Evolutionary conservation across 768 basidiomycete genomes (phyloP), one percentile per base, ranked within the genome.

Genomic region (Udeniomyces megalosporus): DNA sequence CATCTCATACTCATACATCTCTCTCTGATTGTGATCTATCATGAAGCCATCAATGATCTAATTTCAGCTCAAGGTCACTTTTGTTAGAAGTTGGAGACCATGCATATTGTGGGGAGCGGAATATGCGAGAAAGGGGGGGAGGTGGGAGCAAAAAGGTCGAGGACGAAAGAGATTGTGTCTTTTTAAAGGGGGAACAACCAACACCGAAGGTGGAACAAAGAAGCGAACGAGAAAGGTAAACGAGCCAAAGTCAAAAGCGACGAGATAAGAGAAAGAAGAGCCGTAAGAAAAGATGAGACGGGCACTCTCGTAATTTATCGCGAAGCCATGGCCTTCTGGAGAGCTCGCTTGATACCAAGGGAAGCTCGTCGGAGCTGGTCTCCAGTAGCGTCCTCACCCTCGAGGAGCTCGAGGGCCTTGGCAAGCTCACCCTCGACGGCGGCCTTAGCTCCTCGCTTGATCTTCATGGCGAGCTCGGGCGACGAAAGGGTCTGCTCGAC

Each of bases 381-480:
- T 59, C 83, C 83, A 32, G 86, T 79, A 65, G 88, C 87, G 63
- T 93, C 88, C 78, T 95, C 93, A 66, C 95, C 87, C 81, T 97
- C 95, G 73, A 99, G 80, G 79, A 90, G 91, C 83, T 97, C 95
- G 53, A 97, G 82, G 32, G 95, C 92, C 72, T 91, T 88, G 57
- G 95, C 92, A 66, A 99, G 89, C 79, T 96, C 95, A 67, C 86
- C 80, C 80, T 99, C 95, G 68, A 99, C 88, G 74, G 92, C 88
- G 35, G 79, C 74, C 78, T 91, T 91, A 58, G 91, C 88, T 71
- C 91, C 91, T 65, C 93, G 86, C 83, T 96, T 97, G 76, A 97
- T 85, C 79, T 96, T 96, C 84, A 92, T 87, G 71, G 88, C 87
- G 69, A 95, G 88, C 76, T 95, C 92, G 55, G 91, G 91, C 28